Evolutionary conservation across 2,329 filamentous ascomycete species (phyloP), one percentile per base, ranked within the genome.

Genomic region (Penicillium sclerotigenum): DNA sequence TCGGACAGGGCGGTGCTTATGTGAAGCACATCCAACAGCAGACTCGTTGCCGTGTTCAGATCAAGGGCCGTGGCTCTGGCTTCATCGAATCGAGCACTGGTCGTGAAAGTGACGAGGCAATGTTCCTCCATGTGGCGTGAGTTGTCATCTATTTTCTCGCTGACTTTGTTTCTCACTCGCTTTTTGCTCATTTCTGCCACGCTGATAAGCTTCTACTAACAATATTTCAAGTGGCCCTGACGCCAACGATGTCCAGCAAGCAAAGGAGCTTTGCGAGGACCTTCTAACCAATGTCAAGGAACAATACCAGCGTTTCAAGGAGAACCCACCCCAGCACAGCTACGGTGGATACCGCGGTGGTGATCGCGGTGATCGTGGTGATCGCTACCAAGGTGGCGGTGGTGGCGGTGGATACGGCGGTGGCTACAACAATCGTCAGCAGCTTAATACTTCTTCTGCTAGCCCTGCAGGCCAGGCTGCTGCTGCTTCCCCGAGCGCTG

Each of bases 21-120:
- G 94, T 99, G 59, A 99, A 99, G 76, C 93, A 97, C 71, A 97
- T 99, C 63, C 94, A 97, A 75, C 87, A 92, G 71, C 91, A 96
- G 75, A 97, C 94, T 14, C 84, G 90, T 59, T 97, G 94, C 73
- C 90, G 93, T 65, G 94, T 99, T 26, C 94, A 99, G 74, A 99
- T 99, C 78, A 99, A 99, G 73, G 94, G 94, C 18, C 90, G 90
- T 61, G 92, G 92, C 37, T 97, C 92, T 51, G 94, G 94, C 14
- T 99, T 96, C 71, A 87, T 96, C 69, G 94, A 99, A 73, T 86
- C 88, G 45, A 85, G 88, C 31, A 95, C 91, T n/a, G 89, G 90
- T 61, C 84, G 81, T 40, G 94, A 99, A 75, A 96, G 91, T 63
- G 93, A 99, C 46, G 93, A 97, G 71, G 85, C 91, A 2, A 97